A percentile compares a stretch with the other conserved stretches of the same genome.
Conservation (phyloP, 495 filamentous ascomycete genomes). For the Niebla homalea region DNA sequence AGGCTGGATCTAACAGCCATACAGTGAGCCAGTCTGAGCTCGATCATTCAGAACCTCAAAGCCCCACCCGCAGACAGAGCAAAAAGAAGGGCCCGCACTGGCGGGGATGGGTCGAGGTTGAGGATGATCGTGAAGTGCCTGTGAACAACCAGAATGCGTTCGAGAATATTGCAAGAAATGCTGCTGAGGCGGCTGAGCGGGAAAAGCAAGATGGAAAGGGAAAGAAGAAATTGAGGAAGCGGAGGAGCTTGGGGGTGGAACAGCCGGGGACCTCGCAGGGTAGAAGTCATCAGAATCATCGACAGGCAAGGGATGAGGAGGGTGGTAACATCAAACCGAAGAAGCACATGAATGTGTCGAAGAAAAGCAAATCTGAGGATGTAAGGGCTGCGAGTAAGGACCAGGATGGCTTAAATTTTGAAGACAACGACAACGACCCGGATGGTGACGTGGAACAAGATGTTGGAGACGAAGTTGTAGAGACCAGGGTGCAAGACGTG, state of each 20-base stretch:
- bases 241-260: not conserved
- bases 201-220: not conserved
- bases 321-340: not conserved
- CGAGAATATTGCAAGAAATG: not conserved
- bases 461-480: too few species aligned
- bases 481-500: too few species aligned
- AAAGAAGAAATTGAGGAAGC: not conserved
- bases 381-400: not conserved
- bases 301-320: not conserved
- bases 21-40: too few species aligned
- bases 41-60: not conserved
- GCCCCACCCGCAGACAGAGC: not conserved
- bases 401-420: not conserved
- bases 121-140: not conserved
- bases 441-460: not conserved
- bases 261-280: not conserved
- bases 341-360: too few species aligned
- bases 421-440: not conserved
- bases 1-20: too few species aligned
- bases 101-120: slow-evolving; percentile 4
- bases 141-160: not conserved
- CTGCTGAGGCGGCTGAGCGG: not conserved
- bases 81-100: not conserved
- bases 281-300: not conserved
- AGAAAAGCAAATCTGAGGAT: not conserved